These are phyloP conservation scores for Heliamphora pulchella DNA, from an alignment of 179 eudicot species.

Conservation along the genomic window DNA sequence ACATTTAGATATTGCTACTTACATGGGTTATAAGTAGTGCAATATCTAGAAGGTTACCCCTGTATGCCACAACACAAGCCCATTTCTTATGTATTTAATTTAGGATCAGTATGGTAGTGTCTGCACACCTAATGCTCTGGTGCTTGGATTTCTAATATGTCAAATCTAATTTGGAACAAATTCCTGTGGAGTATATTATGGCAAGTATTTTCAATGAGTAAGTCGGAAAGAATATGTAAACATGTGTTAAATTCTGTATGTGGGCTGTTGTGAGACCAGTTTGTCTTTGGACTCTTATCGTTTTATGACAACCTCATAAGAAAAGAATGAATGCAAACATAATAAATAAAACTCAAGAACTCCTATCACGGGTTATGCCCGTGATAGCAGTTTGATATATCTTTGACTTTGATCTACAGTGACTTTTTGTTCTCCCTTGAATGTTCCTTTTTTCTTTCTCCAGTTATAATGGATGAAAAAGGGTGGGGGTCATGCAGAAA, in stretches of 20 bases:
- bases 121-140: not conserved
- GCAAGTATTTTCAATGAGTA: not conserved
- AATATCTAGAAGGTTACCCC: not conserved
- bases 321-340: too few species aligned
- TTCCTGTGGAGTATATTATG: not conserved
- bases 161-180: not conserved
- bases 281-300: not conserved
- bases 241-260: not conserved
- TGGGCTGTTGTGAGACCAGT: not conserved
- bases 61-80: not conserved
- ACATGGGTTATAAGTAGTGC: not conserved
- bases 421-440: not conserved
- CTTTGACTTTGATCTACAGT: not conserved
- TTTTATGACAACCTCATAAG: not conserved
- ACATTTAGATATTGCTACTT: not conserved
- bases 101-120: not conserved
- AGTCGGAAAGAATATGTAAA: not conserved
- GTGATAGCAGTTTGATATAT: too few species aligned
- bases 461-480: not conserved
- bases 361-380: too few species aligned
- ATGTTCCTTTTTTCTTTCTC: constrained; percentile 4
- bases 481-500: not conserved
- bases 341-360: too few species aligned
- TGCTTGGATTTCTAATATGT: not conserved
- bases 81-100: not conserved